Conservation (phyloP, 371 early-diverging fungal genomes). For the Mucor plumbeus region DNA sequence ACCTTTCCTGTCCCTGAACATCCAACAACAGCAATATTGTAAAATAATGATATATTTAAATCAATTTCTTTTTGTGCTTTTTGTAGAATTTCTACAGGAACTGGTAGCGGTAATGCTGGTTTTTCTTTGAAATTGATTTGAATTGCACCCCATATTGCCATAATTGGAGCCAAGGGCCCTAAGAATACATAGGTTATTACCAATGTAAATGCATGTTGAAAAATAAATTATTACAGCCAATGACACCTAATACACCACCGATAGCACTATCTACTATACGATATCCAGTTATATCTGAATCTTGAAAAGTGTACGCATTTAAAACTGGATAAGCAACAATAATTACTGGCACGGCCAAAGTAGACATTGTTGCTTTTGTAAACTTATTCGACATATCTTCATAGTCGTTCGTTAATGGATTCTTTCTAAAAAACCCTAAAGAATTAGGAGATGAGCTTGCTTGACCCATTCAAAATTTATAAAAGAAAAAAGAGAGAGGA, state of each 20-base stretch:
- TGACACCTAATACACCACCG: slow-evolving; percentile 51
- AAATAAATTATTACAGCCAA: slow-evolving; percentile 27
- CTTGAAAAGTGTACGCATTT: slow-evolving; percentile 50
- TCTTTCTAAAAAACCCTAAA: slow-evolving; percentile 28
- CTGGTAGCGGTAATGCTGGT: slow-evolving; percentile 35
- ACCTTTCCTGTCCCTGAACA: slow-evolving; percentile 56
- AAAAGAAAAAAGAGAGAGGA: not conserved
- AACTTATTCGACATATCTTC: slow-evolving; percentile 49
- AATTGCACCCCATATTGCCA: slow-evolving; percentile 49
- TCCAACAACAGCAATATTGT: slow-evolving; percentile 54
- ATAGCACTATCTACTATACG: slow-evolving; percentile 50
- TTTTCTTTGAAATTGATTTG: slow-evolving; percentile 47
- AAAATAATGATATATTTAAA: slow-evolving; percentile 43
- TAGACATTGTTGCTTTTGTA: slow-evolving; percentile 46
- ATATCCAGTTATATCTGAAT: slow-evolving; percentile 48
- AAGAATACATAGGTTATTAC: slow-evolving; percentile 3
- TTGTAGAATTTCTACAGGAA: slow-evolving; percentile 35
- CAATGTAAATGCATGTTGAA: not conserved
- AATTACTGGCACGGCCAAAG: slow-evolving; percentile 51
- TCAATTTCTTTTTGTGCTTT: slow-evolving; percentile 39
- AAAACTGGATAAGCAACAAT: slow-evolving; percentile 54
- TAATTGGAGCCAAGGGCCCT: slow-evolving; percentile 57
- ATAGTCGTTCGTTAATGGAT: slow-evolving; percentile 34
- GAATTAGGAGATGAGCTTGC: slow-evolving; percentile 36
- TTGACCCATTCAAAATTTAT: slow-evolving; percentile 41